Evolutionary conservation across 2,329 filamentous ascomycete genomes (phyloP), one percentile per base, ranked within the genome.

Genomic region (Cladosporium halotolerans): DNA sequence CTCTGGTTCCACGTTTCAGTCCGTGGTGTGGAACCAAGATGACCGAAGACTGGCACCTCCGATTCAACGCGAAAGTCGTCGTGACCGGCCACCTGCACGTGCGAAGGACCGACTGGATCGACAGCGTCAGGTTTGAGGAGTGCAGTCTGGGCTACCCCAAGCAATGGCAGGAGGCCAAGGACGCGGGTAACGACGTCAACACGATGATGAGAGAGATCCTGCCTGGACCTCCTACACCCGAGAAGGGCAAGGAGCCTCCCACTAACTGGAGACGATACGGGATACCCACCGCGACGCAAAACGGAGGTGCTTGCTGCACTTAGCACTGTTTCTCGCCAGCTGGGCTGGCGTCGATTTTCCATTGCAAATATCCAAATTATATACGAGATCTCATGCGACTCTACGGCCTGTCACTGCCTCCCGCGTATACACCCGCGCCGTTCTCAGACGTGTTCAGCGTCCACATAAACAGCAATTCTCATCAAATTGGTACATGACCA

Each of bases 21-120:
- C 58, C 76, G 8, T 76, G 74, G 74, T 76, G 74, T 54, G 74
- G 74, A 16, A 75, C 73, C 0, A 74, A 70, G 58, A 68, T 71
- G 59, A 76, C 74, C 3, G 66, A 73, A 34, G 68, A 75, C 56
- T 76, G 73, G 73, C 74, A 76, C 57, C 69, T 60, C 34, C 65
- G 63, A 34, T 76, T 69, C 63, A 73, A 74, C 36, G 73, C 73
- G 2, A 75, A 73, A 55, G 71, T 76, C 1, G 70, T 76, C 4
- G 71, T 76, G 11, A 74, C 69, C 19, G 74, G 74, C 3, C 74
- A 76, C 58, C 57, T 76, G 16, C 74, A 76, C 47, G 69, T 76
- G 10, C 60, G 73, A 34, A 60, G 74, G 11, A 76, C 74, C 3
- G 74, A 76, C 57, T 76, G 72, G 71, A 70, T 68, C 40, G 72